phyloP scores from a whole-genome alignment of 768 basidiomycete genomes.

The Lactarius hatsudake region DNA sequence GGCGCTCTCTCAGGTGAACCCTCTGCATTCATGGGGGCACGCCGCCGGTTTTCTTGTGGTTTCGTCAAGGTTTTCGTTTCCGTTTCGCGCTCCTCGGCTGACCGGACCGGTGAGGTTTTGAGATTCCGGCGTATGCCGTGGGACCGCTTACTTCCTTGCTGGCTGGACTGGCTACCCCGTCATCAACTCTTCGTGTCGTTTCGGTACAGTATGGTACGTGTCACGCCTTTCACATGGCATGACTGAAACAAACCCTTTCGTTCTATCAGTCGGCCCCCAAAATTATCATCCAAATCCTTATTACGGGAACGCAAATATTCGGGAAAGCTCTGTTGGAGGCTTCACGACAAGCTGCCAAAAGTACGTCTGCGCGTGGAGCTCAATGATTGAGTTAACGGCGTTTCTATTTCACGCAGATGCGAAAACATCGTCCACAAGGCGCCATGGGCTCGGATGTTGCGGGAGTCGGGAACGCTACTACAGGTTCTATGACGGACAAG shows the following conservation, averaged over 20 bases:
- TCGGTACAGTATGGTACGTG: slow-evolving; percentile 16
- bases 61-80: not conserved
- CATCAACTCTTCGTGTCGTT: not conserved
- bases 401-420: slow-evolving; percentile 56
- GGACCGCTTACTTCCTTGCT: not conserved
- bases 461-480: slow-evolving; percentile 71
- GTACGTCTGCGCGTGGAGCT: slow-evolving; percentile 45
- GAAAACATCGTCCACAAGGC: slow-evolving; percentile 70
- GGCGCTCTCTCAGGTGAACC: slow-evolving; percentile 33
- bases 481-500: slow-evolving; percentile 74
- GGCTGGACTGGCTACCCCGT: not conserved
- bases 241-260: not conserved
- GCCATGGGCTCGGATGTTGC: slow-evolving; percentile 65
- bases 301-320: slow-evolving; percentile 76
- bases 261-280: slow-evolving; percentile 68
- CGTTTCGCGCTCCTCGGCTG: not conserved
- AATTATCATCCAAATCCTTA: slow-evolving; percentile 72
- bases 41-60: slow-evolving; percentile 3
- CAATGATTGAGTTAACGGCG: not conserved
- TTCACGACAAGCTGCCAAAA: slow-evolving; percentile 88
- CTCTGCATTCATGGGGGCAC: slow-evolving; percentile 30
- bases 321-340: slow-evolving; percentile 92
- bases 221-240: not conserved
- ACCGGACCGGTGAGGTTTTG: not conserved
- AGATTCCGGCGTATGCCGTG: not conserved